phyloP scores from a whole-genome alignment of 2,329 filamentous ascomycete genomes.

The Cadophora sp. region DNA sequence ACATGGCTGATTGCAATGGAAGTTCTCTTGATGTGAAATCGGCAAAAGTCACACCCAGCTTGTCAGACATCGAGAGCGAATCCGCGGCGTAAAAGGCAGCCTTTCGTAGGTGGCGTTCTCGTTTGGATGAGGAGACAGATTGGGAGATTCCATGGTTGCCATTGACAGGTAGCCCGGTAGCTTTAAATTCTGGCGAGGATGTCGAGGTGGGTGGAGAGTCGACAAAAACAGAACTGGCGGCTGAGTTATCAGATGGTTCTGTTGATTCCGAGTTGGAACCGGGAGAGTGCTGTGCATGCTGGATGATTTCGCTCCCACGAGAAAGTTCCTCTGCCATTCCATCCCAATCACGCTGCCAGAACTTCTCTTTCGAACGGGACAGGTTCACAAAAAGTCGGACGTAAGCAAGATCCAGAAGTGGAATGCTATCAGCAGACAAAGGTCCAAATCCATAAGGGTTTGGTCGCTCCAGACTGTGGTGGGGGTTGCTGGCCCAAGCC shows the following conservation, averaged over 20 bases:
- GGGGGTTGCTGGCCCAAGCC: slow-evolving; percentile 86
- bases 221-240: slow-evolving; percentile 53
- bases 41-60: slow-evolving; percentile 82
- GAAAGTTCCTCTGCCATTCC: slow-evolving; percentile 88
- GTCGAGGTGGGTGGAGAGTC: slow-evolving; percentile 61
- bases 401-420: slow-evolving; percentile 89
- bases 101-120: slow-evolving; percentile 87
- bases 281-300: slow-evolving; percentile 72
- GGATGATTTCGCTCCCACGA: slow-evolving; percentile 75
- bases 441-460: slow-evolving; percentile 84
- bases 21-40: slow-evolving; percentile 85
- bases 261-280: slow-evolving; percentile 49
- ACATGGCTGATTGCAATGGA: slow-evolving; percentile 89
- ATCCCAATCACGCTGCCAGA: slow-evolving; percentile 94
- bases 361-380: slow-evolving; percentile 88
- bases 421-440: slow-evolving; percentile 88
- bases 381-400: slow-evolving; percentile 92
- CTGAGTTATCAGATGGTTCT: slow-evolving; percentile 55
- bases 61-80: slow-evolving; percentile 87
- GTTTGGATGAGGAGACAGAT: slow-evolving; percentile 64
- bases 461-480: slow-evolving; percentile 82
- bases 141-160: slow-evolving; percentile 41
- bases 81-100: slow-evolving; percentile 96
- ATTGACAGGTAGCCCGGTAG: slow-evolving; percentile 31
- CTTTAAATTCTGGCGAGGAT: slow-evolving; percentile 51